A percentile compares a stretch with the other conserved stretches of the same genome.
These are phyloP conservation scores for Trifolium repens DNA, from an alignment of 306 rosid genomes.

Conservation along the genomic window DNA sequence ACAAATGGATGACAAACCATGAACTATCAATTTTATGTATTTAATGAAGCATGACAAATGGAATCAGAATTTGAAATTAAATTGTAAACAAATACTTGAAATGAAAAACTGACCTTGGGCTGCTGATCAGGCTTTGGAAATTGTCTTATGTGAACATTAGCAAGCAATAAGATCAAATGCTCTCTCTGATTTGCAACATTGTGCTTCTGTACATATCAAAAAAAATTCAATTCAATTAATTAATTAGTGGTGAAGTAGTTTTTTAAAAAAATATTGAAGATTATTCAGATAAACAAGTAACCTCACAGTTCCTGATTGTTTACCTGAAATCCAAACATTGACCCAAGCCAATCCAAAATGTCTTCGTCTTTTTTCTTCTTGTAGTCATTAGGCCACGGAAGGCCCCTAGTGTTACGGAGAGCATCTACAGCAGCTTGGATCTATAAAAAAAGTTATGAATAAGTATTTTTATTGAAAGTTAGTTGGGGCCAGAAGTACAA, in stretches of 20 bases:
- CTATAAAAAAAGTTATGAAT: constrained; percentile 50
- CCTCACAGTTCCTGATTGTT: background rate
- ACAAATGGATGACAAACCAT: no score
- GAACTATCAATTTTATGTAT: background rate
- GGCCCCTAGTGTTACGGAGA: constrained; percentile 95
- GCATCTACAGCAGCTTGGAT: constrained; percentile 88
- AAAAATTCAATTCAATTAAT: constrained; percentile 13
- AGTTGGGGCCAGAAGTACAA: constrained; percentile 7
- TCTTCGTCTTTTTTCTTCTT: constrained; percentile 91
- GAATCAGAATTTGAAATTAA: constrained; percentile 33
- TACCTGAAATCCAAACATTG: constrained; percentile 98
- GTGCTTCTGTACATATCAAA: constrained; percentile 64
- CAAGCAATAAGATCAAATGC: constrained; percentile 89
- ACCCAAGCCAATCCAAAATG: constrained; percentile 95
- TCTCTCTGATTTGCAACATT: constrained; percentile 98
- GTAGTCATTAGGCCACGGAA: constrained; percentile 91
- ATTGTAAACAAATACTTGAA: background rate
- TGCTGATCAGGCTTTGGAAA: constrained; percentile 98
- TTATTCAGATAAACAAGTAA: constrained; percentile 17
- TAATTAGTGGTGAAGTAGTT: background rate
- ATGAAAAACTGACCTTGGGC: constrained; percentile 74
- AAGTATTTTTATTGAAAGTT: constrained; percentile 28
- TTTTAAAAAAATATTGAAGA: background rate
- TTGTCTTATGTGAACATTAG: constrained; percentile 95
- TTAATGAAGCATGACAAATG: background rate